These are phyloP conservation scores for Penicillium argentinense DNA, from an alignment of 495 filamentous ascomycete genomes.

Conservation along the genomic window DNA sequence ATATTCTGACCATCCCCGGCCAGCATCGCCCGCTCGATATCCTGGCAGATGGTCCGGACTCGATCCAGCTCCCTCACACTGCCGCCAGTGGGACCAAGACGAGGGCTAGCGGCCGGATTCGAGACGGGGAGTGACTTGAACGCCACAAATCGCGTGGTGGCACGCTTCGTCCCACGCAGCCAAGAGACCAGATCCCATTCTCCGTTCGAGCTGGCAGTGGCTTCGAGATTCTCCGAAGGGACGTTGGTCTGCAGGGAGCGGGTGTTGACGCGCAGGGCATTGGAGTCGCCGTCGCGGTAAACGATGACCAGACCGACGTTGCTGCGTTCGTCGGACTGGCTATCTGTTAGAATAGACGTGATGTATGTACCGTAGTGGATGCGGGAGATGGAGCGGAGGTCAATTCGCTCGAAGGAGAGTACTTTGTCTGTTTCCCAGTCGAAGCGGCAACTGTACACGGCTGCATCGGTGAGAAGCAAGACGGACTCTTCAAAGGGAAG, in stretches of 20 bases:
- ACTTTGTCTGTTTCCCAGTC: constrained; percentile 95
- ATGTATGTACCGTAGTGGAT: constrained; percentile 85
- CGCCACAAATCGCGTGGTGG: constrained; percentile 49
- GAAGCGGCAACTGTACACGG: constrained; percentile 83
- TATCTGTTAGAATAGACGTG: constrained; percentile 73
- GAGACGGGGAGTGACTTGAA: constrained; percentile 50
- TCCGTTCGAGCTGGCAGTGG: constrained; percentile 20
- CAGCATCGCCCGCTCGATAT: constrained; percentile 49
- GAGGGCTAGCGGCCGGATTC: constrained; percentile 37
- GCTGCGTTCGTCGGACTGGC: constrained; percentile 69
- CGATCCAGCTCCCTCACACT: constrained; percentile 66
- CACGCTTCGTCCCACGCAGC: constrained; percentile 35
- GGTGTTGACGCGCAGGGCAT: constrained; percentile 78
- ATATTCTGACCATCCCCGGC: constrained; percentile 22
- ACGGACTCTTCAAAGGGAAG: constrained; percentile 81
- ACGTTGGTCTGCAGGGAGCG: constrained; percentile 67
- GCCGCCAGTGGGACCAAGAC: constrained; percentile 19
- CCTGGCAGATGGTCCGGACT: constrained; percentile 66
- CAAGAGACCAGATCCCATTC: constrained; percentile 45
- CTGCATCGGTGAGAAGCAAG: constrained; percentile 78
- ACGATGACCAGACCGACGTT: constrained; percentile 82
- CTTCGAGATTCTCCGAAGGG: constrained; percentile 28
- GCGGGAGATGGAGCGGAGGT: constrained; percentile 64
- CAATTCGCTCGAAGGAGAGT: constrained; percentile 82
- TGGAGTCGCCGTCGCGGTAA: constrained; percentile 64